Evolutionary conservation across 208 protist species (phyloP), one percentile per base, ranked within the genome.

Genomic region (Leishmania lainsoni): DNA sequence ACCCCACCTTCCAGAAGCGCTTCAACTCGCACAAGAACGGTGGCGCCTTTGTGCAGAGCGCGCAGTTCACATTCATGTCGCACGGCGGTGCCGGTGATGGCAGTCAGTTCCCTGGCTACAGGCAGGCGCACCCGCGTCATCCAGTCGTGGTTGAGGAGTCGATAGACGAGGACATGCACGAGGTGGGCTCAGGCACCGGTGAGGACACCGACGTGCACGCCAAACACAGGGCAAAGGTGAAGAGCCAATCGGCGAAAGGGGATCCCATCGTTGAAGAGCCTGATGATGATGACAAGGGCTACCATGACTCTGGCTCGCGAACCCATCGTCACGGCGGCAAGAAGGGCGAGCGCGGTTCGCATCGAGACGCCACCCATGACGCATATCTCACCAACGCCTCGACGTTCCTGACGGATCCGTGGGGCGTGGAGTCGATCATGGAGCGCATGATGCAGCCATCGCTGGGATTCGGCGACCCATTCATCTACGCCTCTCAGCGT

Each of bases 211-310:
- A 35, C n/a, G 59, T 29, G 59, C 52, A 68, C 17, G 35, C n/a
- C 72, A 82, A 71, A 12, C 32, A 26, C n/a, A 45, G 5, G 17
- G 14, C 14, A 5, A 48, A 32, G 14, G 29, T 2, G 65, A 39
- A 35, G 29, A 10, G 16, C 26, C 65, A 10, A 70, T 0, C 12
- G 65, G 8, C 32, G 5, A 39, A 35, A 10, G 12, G 22, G 32
- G 65, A 70, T 20, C 87, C 87, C 26, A 84, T 91, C 65, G 85
- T 91, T 3, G 85, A 91, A 52, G 87, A 91, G 63, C 87, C 87
- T 0, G 87, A 91, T 39, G 35, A 39, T 39, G 0, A 39, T 39
- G 35, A 1, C 35, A 39, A 39, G 35, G 35, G 35, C 17, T 9
- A 80, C 54, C 49, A 68, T 17, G 70, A 26, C 49, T 45, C 68